Base-by-base conservation (phyloP, 139 green algal genomes). In the Yamagishiella unicocca region DNA sequence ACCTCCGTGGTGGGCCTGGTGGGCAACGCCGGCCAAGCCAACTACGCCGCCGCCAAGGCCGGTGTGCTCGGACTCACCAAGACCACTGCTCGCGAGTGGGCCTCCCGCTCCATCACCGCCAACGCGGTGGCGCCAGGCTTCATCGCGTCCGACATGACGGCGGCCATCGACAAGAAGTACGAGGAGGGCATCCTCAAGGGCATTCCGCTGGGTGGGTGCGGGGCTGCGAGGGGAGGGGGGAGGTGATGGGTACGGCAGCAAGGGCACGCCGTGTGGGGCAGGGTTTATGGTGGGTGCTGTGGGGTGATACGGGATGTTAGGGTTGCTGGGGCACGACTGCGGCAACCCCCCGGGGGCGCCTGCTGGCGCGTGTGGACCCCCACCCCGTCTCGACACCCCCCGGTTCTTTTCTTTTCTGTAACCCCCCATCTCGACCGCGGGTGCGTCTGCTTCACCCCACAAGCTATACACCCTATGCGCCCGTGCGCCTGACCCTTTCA, bases 1-100 rank as follows among this genome's bases (percentile, higher is more conserved):
- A 94, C 96, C 2, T 99, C 96, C 0, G 98, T 99, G 21, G 97
- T 99, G 31, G 98, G 98, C 33, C 53, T 99, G 25, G 93, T 95
- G 22, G 98, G 98, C 62, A 99, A 99, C 82, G 93, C 96, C 27
- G 98, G 98, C 21, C 90, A 93, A 87, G 94, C 96, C 62, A 99
- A 99, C 93, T 98, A 98, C 84, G 75, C 85, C 0, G 96, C 96
- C 37, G 93, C 96, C 87, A 98, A 98, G 93, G 95, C 94, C 38
- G 96, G 96, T 46, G 95, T 99, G 25, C 95, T 98, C 84, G 96
- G 94, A 4, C 91, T 99, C 38, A 98, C 96, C 43, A 98, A 98
- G 91, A 96, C 93, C 21, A 91, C 94, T 4, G 96, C 96, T 5
- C 89, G 95, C 40, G 96, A 99, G 92, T 98, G 90, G 82, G 90